These are phyloP conservation scores for Podospora comata DNA, from an alignment of 495 filamentous ascomycete species.

Conservation along the genomic window DNA sequence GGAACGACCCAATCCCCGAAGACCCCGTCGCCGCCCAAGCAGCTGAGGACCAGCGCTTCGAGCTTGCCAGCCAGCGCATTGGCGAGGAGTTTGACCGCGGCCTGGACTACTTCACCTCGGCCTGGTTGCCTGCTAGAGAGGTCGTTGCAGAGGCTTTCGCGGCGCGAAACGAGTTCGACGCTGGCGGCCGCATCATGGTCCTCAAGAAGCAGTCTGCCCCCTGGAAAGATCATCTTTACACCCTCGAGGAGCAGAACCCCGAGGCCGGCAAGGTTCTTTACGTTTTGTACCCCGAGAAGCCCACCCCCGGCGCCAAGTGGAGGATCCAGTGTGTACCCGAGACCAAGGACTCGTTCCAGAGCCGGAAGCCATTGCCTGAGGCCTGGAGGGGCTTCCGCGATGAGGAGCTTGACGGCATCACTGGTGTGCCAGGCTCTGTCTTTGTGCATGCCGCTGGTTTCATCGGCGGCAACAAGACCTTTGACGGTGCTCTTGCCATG, in stretches of 20 bases:
- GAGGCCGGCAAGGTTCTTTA: conserved; percentile 65
- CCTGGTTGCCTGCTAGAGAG: conserved; percentile 86
- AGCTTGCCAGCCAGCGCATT: conserved; percentile 70
- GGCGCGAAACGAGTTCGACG: conserved; percentile 61
- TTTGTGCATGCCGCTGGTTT: conserved; percentile 96
- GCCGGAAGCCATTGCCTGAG: conserved; percentile 84
- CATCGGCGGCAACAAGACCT: conserved; percentile 90
- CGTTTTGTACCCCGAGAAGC: conserved; percentile 87
- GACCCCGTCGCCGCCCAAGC: conserved; percentile 60
- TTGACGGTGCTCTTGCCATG: conserved; percentile 86
- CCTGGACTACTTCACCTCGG: conserved; percentile 62
- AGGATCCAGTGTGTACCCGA: conserved; percentile 84
- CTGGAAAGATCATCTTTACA: conserved; percentile 95
- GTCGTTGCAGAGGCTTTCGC: conserved; percentile 70
- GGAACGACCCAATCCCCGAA: conserved; percentile 51
- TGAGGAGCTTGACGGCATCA: conserved; percentile 69
- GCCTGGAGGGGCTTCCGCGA: conserved; percentile 88
- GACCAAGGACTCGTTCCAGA: conserved; percentile 78
- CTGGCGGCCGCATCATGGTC: conserved; percentile 74
- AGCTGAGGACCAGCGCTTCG: conserved; percentile 77
- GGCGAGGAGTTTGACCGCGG: conserved; percentile 80
- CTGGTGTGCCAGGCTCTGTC: conserved; percentile 71
- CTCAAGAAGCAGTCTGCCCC: conserved; percentile 71
- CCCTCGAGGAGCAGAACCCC: conserved; percentile 64
- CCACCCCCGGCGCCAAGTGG: conserved; percentile 72